Evolutionary conservation across 73 alveolate genomes (phyloP), one percentile per base, ranked within the genome.

Genomic region (Vitrella brassicaformis): DNA sequence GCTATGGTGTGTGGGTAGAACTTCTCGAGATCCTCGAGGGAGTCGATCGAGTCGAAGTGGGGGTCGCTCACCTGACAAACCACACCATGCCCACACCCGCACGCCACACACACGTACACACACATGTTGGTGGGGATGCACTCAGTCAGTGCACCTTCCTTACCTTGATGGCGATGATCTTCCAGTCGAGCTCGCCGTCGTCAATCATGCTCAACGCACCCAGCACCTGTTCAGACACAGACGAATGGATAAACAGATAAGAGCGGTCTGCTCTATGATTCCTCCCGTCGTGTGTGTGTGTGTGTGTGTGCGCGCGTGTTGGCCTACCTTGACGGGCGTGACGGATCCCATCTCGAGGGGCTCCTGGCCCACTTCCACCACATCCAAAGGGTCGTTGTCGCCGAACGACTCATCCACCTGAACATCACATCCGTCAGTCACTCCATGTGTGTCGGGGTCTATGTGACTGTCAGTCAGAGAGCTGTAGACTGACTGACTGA

Each of bases 181-280:
- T 87, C 94, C 94, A 87, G 73, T 87, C 94, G 18, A 87, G 84
- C 70, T 87, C 94, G 19, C 85, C 90, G 70, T 87, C 85, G 81
- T 87, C 94, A 28, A 87, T 83, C 32, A 84, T 73, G 76, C 89
- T 81, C 10, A 87, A 85, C 0, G 90, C 79, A 1, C 94, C 94
- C 18, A 87, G 81, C 19, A 84, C 85, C 74, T 80, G n/a, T n/a
- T n/a, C n/a, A n/a, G n/a, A n/a, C n/a, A n/a, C n/a, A n/a, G n/a
- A n/a, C n/a, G n/a, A n/a, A n/a, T n/a, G n/a, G n/a, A n/a, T n/a
- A n/a, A n/a, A n/a, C n/a, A n/a, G n/a, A n/a, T n/a, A n/a, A n/a
- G n/a, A n/a, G n/a, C n/a, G n/a, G n/a, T n/a, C n/a, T n/a, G n/a
- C n/a, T n/a, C n/a, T n/a, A n/a, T n/a, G n/a, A n/a, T n/a, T n/a